A percentile compares a stretch with the other conserved stretches of the same genome.
These are phyloP conservation scores for Camelina sativa DNA, from an alignment of 345 rosid species.

Conservation along the genomic window DNA sequence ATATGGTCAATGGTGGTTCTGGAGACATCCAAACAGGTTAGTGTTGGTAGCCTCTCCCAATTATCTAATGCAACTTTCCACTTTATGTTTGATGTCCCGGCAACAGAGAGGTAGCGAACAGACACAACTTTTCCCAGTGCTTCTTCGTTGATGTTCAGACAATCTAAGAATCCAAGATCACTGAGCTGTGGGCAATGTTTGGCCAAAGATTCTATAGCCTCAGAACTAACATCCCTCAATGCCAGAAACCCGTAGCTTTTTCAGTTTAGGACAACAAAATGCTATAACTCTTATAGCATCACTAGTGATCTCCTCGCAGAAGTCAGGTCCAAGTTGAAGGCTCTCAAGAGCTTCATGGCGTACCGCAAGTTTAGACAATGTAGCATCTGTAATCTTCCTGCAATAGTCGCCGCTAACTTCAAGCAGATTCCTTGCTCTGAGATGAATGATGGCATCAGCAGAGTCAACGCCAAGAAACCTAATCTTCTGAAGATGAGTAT, in stretches of 20 bases:
- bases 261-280: slow-evolving; percentile 69
- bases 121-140: slow-evolving; percentile 69
- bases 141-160: slow-evolving; percentile 64
- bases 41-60: slow-evolving; percentile 72
- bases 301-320: slow-evolving; percentile 78
- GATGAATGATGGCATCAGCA: slow-evolving; percentile 67
- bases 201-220: slow-evolving; percentile 72
- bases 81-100: slow-evolving; percentile 72
- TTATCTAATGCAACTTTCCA: slow-evolving; percentile 65
- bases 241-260: slow-evolving; percentile 76
- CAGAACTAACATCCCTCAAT: slow-evolving; percentile 66
- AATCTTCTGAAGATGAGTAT: slow-evolving; percentile 59
- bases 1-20: slow-evolving; percentile 65
- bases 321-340: slow-evolving; percentile 82
- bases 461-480: slow-evolving; percentile 74
- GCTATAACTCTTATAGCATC: slow-evolving; percentile 75
- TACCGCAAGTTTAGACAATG: slow-evolving; percentile 67
- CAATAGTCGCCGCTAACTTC: slow-evolving; percentile 81
- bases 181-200: slow-evolving; percentile 64
- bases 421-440: slow-evolving; percentile 62
- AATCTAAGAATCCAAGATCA: slow-evolving; percentile 81
- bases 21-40: slow-evolving; percentile 78
- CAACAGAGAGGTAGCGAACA: slow-evolving; percentile 69
- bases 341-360: slow-evolving; percentile 78
- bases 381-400: slow-evolving; percentile 78